Percentiles rank a stretch among this genome's conserved stretches.
Evolutionary conservation across 768 basidiomycete genomes (phyloP).

Genomic region (Suillus americanus): DNA sequence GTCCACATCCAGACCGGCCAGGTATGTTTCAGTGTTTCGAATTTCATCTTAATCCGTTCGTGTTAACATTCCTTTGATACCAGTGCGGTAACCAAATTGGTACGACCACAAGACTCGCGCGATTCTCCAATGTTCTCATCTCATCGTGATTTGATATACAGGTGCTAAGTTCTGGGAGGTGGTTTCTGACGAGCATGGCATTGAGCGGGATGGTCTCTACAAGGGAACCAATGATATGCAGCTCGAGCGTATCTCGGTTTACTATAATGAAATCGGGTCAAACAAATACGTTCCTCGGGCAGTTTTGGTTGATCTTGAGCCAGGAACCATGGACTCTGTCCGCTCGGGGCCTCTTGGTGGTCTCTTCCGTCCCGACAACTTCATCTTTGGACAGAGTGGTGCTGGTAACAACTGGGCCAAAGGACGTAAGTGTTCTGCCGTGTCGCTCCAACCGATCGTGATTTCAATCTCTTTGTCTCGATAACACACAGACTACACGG

Average conservation of each 20-base stretch:
- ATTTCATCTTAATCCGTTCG: slow-evolving; percentile 19
- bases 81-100: slow-evolving; percentile 99
- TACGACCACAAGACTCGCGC: slow-evolving; percentile 37
- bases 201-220: slow-evolving; percentile 91
- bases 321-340: slow-evolving; percentile 93
- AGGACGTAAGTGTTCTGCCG: slow-evolving; percentile 72
- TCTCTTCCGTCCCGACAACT: slow-evolving; percentile 98
- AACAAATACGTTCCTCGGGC: slow-evolving; percentile 99
- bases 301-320: slow-evolving; percentile 96
- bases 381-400: slow-evolving; percentile 96
- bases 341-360: slow-evolving; percentile 86
- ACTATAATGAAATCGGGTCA: slow-evolving; percentile 94
- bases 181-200: slow-evolving; percentile 97
- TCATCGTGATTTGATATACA: slow-evolving; percentile 30
- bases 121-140: slow-evolving; percentile 17
- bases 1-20: slow-evolving; percentile 99
- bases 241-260: slow-evolving; percentile 95
- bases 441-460: neutral
- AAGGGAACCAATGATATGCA: slow-evolving; percentile 93
- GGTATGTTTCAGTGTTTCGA: slow-evolving; percentile 45
- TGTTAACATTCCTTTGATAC: slow-evolving; percentile 27
- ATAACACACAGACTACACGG: slow-evolving; percentile 65
- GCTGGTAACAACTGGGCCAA: slow-evolving; percentile 99
- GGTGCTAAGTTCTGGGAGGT: slow-evolving; percentile 98
- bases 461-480: neutral